Percentiles rank a stretch among this genome's conserved stretches.
Conservation (phyloP, 1,284 basidiomycete species). For the Sparassis latifolia region DNA sequence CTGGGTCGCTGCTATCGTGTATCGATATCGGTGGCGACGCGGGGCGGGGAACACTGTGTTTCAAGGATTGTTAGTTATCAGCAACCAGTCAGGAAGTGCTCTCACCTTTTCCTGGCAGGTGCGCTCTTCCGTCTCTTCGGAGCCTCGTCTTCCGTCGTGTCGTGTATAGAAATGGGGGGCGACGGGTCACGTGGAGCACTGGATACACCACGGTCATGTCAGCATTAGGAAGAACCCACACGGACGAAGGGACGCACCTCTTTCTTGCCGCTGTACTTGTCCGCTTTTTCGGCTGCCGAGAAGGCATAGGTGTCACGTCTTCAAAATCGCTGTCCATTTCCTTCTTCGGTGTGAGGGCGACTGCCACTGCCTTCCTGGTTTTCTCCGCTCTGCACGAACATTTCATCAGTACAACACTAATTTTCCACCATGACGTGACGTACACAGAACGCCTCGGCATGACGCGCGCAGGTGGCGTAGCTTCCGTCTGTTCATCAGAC, state of each 20-base stretch:
- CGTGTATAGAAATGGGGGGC: too few relatives aligned
- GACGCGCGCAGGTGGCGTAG: conserved; percentile 24
- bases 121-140: too few relatives aligned
- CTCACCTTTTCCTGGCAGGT: too few relatives aligned
- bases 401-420: background rate
- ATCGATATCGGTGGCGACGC: too few relatives aligned
- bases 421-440: background rate
- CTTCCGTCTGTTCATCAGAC: conserved; percentile 32
- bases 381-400: conserved; percentile 15
- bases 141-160: too few relatives aligned
- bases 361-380: conserved; percentile 21
- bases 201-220: conserved; percentile 22
- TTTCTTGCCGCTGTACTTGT: too few relatives aligned
- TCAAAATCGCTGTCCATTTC: conserved; percentile 32
- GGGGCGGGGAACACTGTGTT: too few relatives aligned
- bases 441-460: conserved; percentile 31
- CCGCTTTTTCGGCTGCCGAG: too few relatives aligned
- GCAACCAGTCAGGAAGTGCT: too few relatives aligned
- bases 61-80: too few relatives aligned
- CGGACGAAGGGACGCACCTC: too few relatives aligned
- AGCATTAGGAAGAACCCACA: conserved; percentile 10
- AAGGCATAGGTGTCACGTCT: conserved; percentile 24
- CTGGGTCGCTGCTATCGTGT: conserved; percentile 10
- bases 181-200: too few relatives aligned
- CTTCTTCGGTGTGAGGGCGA: conserved; percentile 23